These are phyloP conservation scores for Mucor mucedo DNA, from an alignment of 371 early-diverging fungal genomes.

Conservation along the genomic window DNA sequence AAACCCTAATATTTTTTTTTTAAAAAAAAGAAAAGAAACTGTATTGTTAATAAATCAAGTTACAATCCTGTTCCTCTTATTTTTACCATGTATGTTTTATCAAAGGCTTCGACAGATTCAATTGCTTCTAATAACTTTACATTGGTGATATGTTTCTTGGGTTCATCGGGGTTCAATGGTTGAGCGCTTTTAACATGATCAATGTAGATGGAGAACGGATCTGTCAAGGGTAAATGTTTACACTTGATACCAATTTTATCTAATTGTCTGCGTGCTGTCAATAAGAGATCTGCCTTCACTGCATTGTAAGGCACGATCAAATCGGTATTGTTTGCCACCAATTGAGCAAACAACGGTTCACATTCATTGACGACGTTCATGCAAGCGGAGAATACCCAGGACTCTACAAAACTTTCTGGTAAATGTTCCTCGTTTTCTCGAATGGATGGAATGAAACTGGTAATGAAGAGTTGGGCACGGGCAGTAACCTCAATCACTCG, in stretches of 20 bases:
- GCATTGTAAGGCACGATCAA: conserved; percentile 66
- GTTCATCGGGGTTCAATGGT: conserved; percentile 16
- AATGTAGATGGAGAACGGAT: conserved; percentile 63
- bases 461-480: conserved; percentile 76
- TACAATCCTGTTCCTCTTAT: neutral
- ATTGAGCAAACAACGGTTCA: conserved; percentile 66
- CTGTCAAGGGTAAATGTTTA: conserved; percentile 55
- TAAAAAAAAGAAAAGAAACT: no score
- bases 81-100: conserved; percentile 68
- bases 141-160: conserved; percentile 61
- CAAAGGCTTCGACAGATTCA: conserved; percentile 67
- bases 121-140: conserved; percentile 69
- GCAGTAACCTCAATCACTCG: conserved; percentile 72
- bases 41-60: neutral
- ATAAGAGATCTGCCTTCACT: conserved; percentile 78
- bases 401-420: conserved; percentile 69
- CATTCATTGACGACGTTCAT: conserved; percentile 79
- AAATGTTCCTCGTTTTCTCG: conserved; percentile 68
- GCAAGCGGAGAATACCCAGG: conserved; percentile 83
- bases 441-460: conserved; percentile 73
- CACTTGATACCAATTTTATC: conserved; percentile 74
- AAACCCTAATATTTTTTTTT: conserved; percentile 22
- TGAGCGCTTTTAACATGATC: conserved; percentile 32
- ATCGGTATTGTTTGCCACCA: conserved; percentile 47
- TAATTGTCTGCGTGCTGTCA: conserved; percentile 76